Evolutionary conservation across 129 eudicot species (phyloP).

Genomic region (Pulicaria dysenterica): DNA sequence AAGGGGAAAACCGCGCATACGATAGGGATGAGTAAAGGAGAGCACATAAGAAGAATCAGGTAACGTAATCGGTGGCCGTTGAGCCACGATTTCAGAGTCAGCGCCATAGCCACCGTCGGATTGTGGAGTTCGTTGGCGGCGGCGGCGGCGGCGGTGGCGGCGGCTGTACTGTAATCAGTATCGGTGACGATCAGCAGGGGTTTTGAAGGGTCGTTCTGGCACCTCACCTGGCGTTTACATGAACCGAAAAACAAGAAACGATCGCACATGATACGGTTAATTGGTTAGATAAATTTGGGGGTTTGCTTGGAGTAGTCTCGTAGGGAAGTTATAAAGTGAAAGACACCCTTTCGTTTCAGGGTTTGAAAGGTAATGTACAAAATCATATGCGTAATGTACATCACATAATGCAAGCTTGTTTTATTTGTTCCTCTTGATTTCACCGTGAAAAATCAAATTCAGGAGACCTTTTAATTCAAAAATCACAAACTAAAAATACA

Average conservation of each 20-base stretch:
- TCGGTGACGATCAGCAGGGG: slow-evolving; percentile 27
- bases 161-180: slow-evolving; percentile 22
- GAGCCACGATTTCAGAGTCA: slow-evolving; percentile 49
- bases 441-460: too few relatives aligned
- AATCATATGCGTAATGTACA: not conserved
- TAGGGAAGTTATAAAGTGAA: slow-evolving; percentile 21
- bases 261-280: slow-evolving; percentile 31
- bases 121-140: slow-evolving; percentile 16
- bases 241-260: slow-evolving; percentile 23
- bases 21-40: slow-evolving; percentile 57
- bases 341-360: slow-evolving; percentile 26
- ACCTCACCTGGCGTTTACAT: slow-evolving; percentile 7
- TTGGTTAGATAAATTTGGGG: slow-evolving; percentile 23
- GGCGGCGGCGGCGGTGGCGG: slow-evolving; percentile 13
- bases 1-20: slow-evolving; percentile 40
- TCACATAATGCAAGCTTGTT: too few relatives aligned
- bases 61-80: slow-evolving; percentile 42
- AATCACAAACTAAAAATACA: too few relatives aligned
- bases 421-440: too few relatives aligned
- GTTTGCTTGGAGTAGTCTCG: slow-evolving; percentile 7
- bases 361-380: slow-evolving; percentile 21
- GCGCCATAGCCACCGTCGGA: slow-evolving; percentile 40
- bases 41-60: slow-evolving; percentile 43
- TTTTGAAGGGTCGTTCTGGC: slow-evolving; percentile 24
- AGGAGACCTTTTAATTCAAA: too few relatives aligned